Evolutionary conservation across 1,139 yeast genomes (phyloP).

Genomic region (Hemisphaericaspora lyxosophila): DNA sequence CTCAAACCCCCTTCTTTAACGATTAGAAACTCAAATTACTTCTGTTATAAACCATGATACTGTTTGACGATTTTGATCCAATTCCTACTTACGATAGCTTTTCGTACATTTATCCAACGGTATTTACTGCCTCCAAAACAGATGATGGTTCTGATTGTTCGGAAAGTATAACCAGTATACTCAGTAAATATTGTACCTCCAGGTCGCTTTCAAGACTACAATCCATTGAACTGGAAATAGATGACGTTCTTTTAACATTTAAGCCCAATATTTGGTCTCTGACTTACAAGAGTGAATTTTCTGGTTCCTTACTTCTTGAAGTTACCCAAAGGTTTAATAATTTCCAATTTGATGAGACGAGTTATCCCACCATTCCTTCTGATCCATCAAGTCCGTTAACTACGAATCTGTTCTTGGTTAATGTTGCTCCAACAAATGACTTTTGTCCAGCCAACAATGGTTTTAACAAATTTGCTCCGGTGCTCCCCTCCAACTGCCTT

Average conservation of each 20-base stretch:
- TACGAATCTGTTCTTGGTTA: not conserved
- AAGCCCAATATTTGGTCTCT: constrained; percentile 27
- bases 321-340: not conserved
- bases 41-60: no score
- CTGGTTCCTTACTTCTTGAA: not conserved
- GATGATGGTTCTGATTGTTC: constrained; percentile 1
- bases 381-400: constrained; percentile 7
- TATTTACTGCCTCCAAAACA: not conserved
- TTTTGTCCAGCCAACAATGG: no score
- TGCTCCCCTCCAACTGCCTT: constrained; percentile 10
- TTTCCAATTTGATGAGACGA: constrained; percentile 1
- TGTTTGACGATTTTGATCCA: constrained; percentile 7
- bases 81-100: not conserved
- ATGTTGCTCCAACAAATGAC: not conserved
- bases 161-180: not conserved
- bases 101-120: not conserved
- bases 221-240: constrained; percentile 18
- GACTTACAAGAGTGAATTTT: constrained; percentile 8
- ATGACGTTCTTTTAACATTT: constrained; percentile 13
- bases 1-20: no score
- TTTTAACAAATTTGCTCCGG: not conserved
- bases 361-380: constrained; percentile 1
- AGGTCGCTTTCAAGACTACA: constrained; percentile 23
- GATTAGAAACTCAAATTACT: no score
- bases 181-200: constrained; percentile 15